Evolutionary conservation across 106 monocot genomes (phyloP).

Genomic region (Gastrodia elata): DNA sequence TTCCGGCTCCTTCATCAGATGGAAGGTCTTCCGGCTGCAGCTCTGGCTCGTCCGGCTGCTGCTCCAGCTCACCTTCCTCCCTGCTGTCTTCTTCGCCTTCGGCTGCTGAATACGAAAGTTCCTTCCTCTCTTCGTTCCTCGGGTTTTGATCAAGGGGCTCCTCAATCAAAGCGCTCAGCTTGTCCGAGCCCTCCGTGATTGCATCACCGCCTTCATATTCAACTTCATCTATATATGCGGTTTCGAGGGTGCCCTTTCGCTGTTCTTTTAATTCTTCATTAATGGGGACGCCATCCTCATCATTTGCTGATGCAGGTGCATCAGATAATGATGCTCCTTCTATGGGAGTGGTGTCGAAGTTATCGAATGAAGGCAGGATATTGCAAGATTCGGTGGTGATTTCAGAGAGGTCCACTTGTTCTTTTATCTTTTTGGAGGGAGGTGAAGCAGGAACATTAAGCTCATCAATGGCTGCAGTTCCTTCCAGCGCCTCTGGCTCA

Average conservation of each 20-base stretch:
- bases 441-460: conserved; percentile 17
- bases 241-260: conserved; percentile 4
- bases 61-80: conserved; percentile 57
- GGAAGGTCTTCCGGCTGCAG: conserved; percentile 22
- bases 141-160: conserved; percentile 14
- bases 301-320: conserved; percentile 17
- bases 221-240: conserved; percentile 17
- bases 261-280: conserved; percentile 37
- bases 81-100: conserved; percentile 45
- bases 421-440: conserved; percentile 40
- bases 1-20: conserved; percentile 12
- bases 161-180: conserved; percentile 6
- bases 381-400: conserved; percentile 13
- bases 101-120: conserved; percentile 9
- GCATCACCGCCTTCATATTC: conserved; percentile 30
- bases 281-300: conserved; percentile 19
- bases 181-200: conserved; percentile 21
- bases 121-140: conserved; percentile 31
- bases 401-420: conserved; percentile 21
- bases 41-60: conserved; percentile 49
- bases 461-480: conserved; percentile 25
- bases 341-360: conserved; percentile 7
- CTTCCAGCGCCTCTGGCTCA: conserved; percentile 19
- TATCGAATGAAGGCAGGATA: conserved; percentile 11
- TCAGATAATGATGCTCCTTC: conserved; percentile 8